These are phyloP conservation scores for Ceratobasidium sp. DNA, from an alignment of 1,284 basidiomycete species.

Conservation along the genomic window DNA sequence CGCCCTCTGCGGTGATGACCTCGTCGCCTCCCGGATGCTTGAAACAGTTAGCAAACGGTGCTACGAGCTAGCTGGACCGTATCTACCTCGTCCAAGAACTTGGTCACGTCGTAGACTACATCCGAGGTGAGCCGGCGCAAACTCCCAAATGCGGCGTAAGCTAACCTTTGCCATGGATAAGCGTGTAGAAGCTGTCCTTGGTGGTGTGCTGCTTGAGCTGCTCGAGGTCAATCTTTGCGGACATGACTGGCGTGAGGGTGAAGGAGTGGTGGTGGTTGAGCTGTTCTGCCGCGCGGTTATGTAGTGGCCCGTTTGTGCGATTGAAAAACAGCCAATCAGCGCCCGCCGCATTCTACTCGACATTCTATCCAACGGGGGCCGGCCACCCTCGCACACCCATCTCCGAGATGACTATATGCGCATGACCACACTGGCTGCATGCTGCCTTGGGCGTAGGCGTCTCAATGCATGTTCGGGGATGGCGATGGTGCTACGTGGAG, in stretches of 20 bases:
- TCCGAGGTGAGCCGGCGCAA: slow-evolving; percentile 10
- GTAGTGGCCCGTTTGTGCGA: slow-evolving; percentile 21
- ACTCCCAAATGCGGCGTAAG: slow-evolving; percentile 42
- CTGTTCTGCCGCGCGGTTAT: slow-evolving; percentile 33
- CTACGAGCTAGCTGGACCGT: neutral
- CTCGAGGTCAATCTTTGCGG: slow-evolving; percentile 72
- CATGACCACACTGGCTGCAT: neutral
- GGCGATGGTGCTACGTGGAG: slow-evolving; percentile 4
- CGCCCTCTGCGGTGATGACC: slow-evolving; percentile 92
- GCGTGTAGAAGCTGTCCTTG: slow-evolving; percentile 80
- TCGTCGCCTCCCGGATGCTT: slow-evolving; percentile 99
- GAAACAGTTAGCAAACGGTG: slow-evolving; percentile 42
- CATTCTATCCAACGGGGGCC: slow-evolving; percentile 14
- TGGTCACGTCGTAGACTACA: slow-evolving; percentile 92
- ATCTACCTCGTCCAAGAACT: slow-evolving; percentile 95
- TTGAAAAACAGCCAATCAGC: slow-evolving; percentile 31
- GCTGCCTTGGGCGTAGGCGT: neutral
- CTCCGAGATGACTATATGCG: neutral
- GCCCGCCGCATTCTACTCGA: slow-evolving; percentile 29
- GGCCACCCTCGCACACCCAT: neutral
- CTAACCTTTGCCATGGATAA: slow-evolving; percentile 85
- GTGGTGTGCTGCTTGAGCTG: slow-evolving; percentile 79
- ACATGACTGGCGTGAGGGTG: slow-evolving; percentile 25
- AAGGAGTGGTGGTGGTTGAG: slow-evolving; percentile 23
- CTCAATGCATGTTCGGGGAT: neutral